A percentile compares a stretch with the other conserved stretches of the same genome.
Evolutionary conservation across 306 rosid species (phyloP).

Genomic region (Delonix regia): DNA sequence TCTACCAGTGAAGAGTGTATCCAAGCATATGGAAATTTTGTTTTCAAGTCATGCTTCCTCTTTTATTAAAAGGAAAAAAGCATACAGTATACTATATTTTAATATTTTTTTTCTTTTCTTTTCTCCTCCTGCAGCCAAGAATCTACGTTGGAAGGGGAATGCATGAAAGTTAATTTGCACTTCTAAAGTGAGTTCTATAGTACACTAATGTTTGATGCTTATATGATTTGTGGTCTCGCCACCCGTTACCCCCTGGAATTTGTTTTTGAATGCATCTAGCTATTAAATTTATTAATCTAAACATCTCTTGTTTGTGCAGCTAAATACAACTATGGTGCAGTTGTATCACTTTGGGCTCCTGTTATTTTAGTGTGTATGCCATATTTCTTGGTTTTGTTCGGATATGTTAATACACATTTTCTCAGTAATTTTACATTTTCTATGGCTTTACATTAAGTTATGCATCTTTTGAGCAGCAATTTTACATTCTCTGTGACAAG

Average conservation of each 20-base stretch:
- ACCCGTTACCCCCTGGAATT: not conserved
- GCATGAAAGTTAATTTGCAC: slow-evolving; percentile 96
- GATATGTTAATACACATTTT: slow-evolving; percentile 25
- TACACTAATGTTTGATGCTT: slow-evolving; percentile 1
- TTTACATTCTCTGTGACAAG: no score
- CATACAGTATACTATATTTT: no score
- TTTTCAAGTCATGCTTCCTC: not conserved
- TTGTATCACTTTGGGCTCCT: slow-evolving; percentile 84
- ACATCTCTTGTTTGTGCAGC: slow-evolving; percentile 64
- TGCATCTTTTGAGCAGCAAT: no score
- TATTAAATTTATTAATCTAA: slow-evolving; percentile 34
- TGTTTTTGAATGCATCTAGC: slow-evolving; percentile 16
- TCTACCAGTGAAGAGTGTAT: not conserved
- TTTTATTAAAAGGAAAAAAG: no score
- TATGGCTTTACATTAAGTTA: no score
- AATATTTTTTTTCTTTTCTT: slow-evolving; percentile 29
- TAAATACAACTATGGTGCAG: slow-evolving; percentile 71
- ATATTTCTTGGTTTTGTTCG: slow-evolving; percentile 34
- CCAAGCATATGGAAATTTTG: not conserved
- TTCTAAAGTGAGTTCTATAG: slow-evolving; percentile 73
- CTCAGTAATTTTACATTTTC: no score
- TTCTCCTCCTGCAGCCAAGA: slow-evolving; percentile 74
- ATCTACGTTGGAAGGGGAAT: slow-evolving; percentile 92
- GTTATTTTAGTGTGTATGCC: slow-evolving; percentile 66
- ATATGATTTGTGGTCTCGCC: slow-evolving; percentile 21